These are phyloP conservation scores for Penstemon newberryi DNA, from an alignment of 257 asterid species.

Conservation along the genomic window DNA sequence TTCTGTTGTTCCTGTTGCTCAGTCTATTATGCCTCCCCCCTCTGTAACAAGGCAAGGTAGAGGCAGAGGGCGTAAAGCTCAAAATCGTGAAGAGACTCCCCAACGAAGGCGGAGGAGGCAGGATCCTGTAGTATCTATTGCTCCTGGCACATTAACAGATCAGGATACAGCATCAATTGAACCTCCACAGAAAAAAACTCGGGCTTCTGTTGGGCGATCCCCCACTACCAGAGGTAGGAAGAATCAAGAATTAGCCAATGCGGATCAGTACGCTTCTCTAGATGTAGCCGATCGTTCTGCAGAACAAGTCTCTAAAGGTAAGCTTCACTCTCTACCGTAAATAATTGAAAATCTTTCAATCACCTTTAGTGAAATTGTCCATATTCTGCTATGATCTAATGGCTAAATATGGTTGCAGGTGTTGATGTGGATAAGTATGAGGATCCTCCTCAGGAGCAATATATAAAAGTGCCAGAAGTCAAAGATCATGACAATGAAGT, in stretches of 20 bases:
- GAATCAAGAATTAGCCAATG: conserved; percentile 45
- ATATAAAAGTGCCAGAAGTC: conserved; percentile 25
- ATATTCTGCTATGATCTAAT: conserved; percentile 12
- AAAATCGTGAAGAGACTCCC: conserved; percentile 57
- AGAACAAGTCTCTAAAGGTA: conserved; percentile 34
- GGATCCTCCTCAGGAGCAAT: conserved; percentile 29
- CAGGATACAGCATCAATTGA: conserved; percentile 48
- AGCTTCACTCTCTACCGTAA: conserved; percentile 16
- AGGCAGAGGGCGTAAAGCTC: conserved; percentile 46
- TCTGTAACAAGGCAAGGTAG: conserved; percentile 54
- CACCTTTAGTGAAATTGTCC: background rate
- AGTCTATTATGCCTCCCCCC: conserved; percentile 35
- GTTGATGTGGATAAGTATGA: conserved; percentile 24
- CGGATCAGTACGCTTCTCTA: conserved; percentile 37
- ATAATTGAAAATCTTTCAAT: conserved; percentile 9
- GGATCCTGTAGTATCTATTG: conserved; percentile 42
- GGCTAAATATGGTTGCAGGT: conserved; percentile 29
- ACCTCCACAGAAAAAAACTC: conserved; percentile 62
- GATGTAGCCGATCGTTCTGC: conserved; percentile 31
- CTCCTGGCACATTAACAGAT: conserved; percentile 46
- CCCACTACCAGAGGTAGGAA: conserved; percentile 44
- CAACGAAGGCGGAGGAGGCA: conserved; percentile 72
- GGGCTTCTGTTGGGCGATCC: conserved; percentile 61
- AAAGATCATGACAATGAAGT: conserved; percentile 28
- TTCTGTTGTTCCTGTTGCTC: conserved; percentile 38